Evolutionary conservation across 306 rosid genomes (phyloP), one percentile per base, ranked within the genome.

Genomic region (Cicer cuneatum): DNA sequence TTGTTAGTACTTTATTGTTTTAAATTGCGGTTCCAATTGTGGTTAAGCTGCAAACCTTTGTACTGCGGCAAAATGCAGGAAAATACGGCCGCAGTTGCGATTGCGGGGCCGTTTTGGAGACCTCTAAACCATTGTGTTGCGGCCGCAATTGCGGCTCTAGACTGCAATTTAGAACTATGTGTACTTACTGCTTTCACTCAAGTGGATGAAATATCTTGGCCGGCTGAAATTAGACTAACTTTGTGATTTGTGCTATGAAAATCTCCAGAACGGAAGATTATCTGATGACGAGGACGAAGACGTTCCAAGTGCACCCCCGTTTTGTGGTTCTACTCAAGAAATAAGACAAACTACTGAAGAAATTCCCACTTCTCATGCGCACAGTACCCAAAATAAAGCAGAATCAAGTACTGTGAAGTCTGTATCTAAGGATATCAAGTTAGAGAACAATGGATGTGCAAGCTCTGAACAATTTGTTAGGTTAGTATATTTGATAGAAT

Each of bases 291-390:
- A 89, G 2, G 87, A 77, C 0, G 89, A 86, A 21, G 87, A 85
- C 24, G 40, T 87, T 87, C 90, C 98, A 13, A 95, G 93, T 83
- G 99, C 99, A 56, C 99, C 99, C 53, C 99, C 98, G 1, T 83
- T 92, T 79, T 66, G 71, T 72, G 86, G 86, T 78, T 80, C 85
- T 39, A 42, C 81, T 66, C 89, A 72, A 60, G 99, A 90, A 82
- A 86, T 92, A 73, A 84, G 80, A 79, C 87, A 53, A 83, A 69
- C 71, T 7, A 40, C 75, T n/a, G 89, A 78, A 75, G 81, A 67
- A 51, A 74, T 72, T 68, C 75, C 87, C 7, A 77, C 82, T 71
- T 73, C 87, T 41, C 56, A 78, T 84, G 65, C 64, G 11, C 75
- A 21, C 24, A 51, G 85, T 52, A 62, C 86, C 60, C 71, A 47